Conservation (phyloP, 805 yeast genomes). For the Hanseniaspora osmophila region DNA sequence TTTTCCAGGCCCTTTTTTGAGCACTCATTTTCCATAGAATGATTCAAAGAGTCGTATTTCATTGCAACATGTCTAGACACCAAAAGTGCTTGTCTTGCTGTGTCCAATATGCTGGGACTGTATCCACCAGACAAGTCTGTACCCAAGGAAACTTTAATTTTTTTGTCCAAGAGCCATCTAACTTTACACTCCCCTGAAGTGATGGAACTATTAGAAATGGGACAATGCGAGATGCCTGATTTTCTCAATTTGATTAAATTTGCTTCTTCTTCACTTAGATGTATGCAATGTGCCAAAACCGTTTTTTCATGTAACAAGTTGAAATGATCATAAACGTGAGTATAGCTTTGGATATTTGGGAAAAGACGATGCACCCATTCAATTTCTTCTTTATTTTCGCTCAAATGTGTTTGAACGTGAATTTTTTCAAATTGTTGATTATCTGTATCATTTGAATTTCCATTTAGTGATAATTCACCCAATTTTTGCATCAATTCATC, state of each 20-base stretch:
- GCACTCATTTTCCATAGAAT: too few species aligned
- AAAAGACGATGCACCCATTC: conserved; percentile 57
- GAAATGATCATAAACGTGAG: conserved; percentile 61
- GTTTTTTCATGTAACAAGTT: conserved; percentile 51
- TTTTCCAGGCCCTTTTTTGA: too few species aligned
- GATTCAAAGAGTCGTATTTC: conserved; percentile 24
- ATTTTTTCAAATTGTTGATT: conserved; percentile 25
- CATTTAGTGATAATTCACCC: conserved; percentile 38
- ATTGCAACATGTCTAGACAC: conserved; percentile 62
- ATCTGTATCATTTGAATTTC: not conserved
- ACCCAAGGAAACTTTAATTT: conserved; percentile 68
- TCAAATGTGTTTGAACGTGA: conserved; percentile 82
- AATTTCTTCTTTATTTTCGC: conserved; percentile 68
- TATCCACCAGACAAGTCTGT: conserved; percentile 72
- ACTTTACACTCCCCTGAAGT: conserved; percentile 86
- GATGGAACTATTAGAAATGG: conserved; percentile 75
- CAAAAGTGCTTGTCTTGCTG: conserved; percentile 55
- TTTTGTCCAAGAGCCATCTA: conserved; percentile 47
- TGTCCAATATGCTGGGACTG: conserved; percentile 46
- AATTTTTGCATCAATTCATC: conserved; percentile 45
- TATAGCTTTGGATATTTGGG: conserved; percentile 55
- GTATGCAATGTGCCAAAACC: conserved; percentile 81
- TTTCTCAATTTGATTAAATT: conserved; percentile 36
- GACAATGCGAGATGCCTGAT: conserved; percentile 84
- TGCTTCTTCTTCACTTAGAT: conserved; percentile 52